Conservation (phyloP, 352 stramenopile genomes). For the Pythium sp. region DNA sequence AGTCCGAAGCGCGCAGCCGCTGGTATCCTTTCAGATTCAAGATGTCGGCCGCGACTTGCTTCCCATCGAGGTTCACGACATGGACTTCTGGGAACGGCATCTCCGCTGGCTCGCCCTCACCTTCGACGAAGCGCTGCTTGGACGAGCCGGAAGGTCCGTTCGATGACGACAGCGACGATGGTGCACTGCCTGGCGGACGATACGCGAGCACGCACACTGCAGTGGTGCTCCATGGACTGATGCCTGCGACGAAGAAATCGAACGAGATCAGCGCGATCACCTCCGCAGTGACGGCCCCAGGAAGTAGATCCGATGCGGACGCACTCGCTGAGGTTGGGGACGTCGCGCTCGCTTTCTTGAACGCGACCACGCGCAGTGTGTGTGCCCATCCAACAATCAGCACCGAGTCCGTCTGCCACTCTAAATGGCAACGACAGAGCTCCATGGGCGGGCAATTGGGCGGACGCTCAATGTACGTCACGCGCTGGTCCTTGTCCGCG, state of each 20-base stretch:
- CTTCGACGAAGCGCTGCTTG: conserved; percentile 50
- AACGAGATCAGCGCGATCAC: conserved; percentile 74
- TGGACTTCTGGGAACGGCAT: conserved; percentile 83
- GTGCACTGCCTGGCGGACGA: conserved; percentile 43
- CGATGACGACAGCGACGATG: conserved; percentile 14
- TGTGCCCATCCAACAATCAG: conserved; percentile 77
- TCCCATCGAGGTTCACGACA: conserved; percentile 87
- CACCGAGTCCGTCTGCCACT: conserved; percentile 60
- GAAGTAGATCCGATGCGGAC: conserved; percentile 21
- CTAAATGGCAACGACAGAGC: conserved; percentile 74
- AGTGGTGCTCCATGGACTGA: conserved; percentile 60
- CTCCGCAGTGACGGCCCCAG: conserved; percentile 50
- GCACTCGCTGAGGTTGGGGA: conserved; percentile 38
- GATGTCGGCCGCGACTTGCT: conserved; percentile 81
- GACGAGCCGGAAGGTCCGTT: conserved; percentile 27
- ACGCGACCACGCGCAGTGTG: conserved; percentile 75
- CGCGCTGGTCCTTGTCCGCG: conserved; percentile 60
- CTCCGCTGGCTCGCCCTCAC: conserved; percentile 64
- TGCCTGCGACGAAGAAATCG: conserved; percentile 79
- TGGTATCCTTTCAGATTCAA: conserved; percentile 74
- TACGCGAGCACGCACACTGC: conserved; percentile 73
- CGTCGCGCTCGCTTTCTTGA: conserved; percentile 45
- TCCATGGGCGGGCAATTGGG: conserved; percentile 81
- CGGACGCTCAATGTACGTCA: conserved; percentile 82
- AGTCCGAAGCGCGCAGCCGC: conserved; percentile 70